Base-by-base conservation (phyloP, 2,329 filamentous ascomycete genomes). In the Colletotrichum caudatum region DNA sequence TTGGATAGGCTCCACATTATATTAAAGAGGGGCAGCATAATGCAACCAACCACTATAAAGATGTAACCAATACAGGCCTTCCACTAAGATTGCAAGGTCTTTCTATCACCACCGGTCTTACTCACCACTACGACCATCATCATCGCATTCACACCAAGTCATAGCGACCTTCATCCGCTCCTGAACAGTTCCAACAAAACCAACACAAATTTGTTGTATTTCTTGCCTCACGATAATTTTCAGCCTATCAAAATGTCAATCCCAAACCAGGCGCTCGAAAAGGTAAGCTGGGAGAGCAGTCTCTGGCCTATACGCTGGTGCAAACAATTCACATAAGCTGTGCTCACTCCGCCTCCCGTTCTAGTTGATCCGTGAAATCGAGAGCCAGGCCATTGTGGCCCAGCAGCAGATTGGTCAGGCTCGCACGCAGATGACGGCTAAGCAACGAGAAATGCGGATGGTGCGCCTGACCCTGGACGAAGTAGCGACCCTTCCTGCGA, bases 351-450 rank as follows among this genome's bases (percentile, higher is more conserved):
- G 29, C 56, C 20, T 41, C 44, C 41, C 5, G 8, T 12, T 23
- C 66, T 75, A 98, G 95, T 87, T 98, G 74, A 90, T 97, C 77
- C 92, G 93, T 82, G 96, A 98, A 84, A 98, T 98, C 78, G 94
- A 98, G 84, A 91, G 92, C 75, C 96, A 97, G 81, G 95, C 95
- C 18, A 85, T 93, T 51, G 91, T 92, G 74, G 93, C 96, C 20
- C 94, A 97, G 82, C 95, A 98, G 83, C 95, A 98, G 82, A 95
- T 98, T 79, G 89, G 90, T 75, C 88, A 97, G 71, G 93, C 95
- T 74, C 93, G 93, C 77, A 90, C 93, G 14, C 95, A 98, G 81
- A 93, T 97, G 76, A 88, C 91, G 9, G 87, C 90, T 72, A 97
- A 97, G 83, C 93, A 95, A 81, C 91, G 95, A 70, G 95, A 98